Evolutionary conservation across 2,329 filamentous ascomycete genomes (phyloP), one percentile per base, ranked within the genome.

Genomic region (Cladorrhinum sp.): DNA sequence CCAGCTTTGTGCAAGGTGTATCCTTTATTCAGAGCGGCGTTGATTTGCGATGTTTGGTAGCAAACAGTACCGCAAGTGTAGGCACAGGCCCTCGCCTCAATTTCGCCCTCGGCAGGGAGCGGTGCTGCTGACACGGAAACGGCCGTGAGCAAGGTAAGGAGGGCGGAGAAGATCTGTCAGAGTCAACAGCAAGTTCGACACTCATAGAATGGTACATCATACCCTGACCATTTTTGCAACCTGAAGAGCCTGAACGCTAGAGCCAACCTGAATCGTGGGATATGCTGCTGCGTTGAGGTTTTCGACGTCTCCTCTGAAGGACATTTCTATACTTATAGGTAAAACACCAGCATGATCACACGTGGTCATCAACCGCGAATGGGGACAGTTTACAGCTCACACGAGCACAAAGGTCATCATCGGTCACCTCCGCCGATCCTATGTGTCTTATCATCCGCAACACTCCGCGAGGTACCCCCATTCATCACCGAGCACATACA

Each of bases 41-140:
- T 68, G 49, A 77, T 72, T 54, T 73, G 70, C 1, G 64, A 56
- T 61, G 72, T 68, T 63, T 66, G 69, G 64, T 77, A 77, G 69
- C 75, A 76, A 8, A 72, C 65, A 8, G 63, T 69, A 36, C 75
- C 75, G 63, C 75, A 77, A 12, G 70, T 73, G 55, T 71, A 74
- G 57, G 69, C 73, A 60, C 75, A 77, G 5, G 65, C 61, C 10
- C 28, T n/a, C n/a, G 30, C 39, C 42, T 60, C 49, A 12, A 64
- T 58, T 9, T 66, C 64, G 28, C 51, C 63, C 24, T 63, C 61
- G 30, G 23, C 49, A 1, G 48, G 54, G 30, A 65, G 26, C n/a
- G 64, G 66, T 16, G 70, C 57, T 7, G 63, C 63, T 49, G 63
- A 62, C 20, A 66, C 60, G 39, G 63, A 42, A 46, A 61, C 48